Evolutionary conservation across 495 filamentous ascomycete species (phyloP).

Genomic region (Podospora conica): DNA sequence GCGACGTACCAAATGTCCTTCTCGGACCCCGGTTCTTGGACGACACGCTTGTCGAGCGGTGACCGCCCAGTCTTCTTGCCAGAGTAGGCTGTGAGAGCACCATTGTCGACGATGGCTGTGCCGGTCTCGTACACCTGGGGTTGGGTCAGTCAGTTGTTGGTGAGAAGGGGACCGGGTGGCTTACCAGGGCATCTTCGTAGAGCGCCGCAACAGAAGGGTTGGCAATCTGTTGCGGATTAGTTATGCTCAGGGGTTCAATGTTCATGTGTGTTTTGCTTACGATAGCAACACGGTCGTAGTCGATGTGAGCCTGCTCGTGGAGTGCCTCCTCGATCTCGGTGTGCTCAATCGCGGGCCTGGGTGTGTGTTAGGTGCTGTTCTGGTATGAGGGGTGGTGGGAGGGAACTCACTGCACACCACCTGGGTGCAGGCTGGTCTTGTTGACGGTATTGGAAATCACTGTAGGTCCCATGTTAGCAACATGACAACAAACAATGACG

Average conservation of each 20-base stretch:
- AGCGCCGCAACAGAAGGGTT: slow-evolving; percentile 86
- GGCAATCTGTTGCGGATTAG: slow-evolving; percentile 55
- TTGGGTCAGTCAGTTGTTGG: background rate
- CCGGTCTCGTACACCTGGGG: slow-evolving; percentile 80
- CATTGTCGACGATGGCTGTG: slow-evolving; percentile 90
- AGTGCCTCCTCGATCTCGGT: slow-evolving; percentile 95
- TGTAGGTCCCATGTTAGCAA: slow-evolving; percentile 46
- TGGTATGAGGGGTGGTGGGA: slow-evolving; percentile 17
- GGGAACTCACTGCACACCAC: slow-evolving; percentile 77
- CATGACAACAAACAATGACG: slow-evolving; percentile 11
- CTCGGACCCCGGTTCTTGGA: slow-evolving; percentile 83
- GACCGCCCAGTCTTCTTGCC: slow-evolving; percentile 97
- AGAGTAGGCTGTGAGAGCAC: slow-evolving; percentile 94
- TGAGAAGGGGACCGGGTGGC: background rate
- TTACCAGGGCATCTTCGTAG: slow-evolving; percentile 91
- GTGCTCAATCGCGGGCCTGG: slow-evolving; percentile 76
- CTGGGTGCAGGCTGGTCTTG: slow-evolving; percentile 80
- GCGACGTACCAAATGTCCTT: slow-evolving; percentile 89
- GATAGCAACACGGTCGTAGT: slow-evolving; percentile 98
- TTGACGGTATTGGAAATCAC: slow-evolving; percentile 71
- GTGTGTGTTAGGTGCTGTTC: slow-evolving; percentile 6
- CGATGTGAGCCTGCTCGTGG: slow-evolving; percentile 97
- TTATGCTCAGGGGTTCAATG: slow-evolving; percentile 14
- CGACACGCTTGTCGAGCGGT: slow-evolving; percentile 93
- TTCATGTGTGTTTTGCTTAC: slow-evolving; percentile 37